Base-by-base conservation (phyloP, 2,329 filamentous ascomycete species). In the Xylaria sp. region DNA sequence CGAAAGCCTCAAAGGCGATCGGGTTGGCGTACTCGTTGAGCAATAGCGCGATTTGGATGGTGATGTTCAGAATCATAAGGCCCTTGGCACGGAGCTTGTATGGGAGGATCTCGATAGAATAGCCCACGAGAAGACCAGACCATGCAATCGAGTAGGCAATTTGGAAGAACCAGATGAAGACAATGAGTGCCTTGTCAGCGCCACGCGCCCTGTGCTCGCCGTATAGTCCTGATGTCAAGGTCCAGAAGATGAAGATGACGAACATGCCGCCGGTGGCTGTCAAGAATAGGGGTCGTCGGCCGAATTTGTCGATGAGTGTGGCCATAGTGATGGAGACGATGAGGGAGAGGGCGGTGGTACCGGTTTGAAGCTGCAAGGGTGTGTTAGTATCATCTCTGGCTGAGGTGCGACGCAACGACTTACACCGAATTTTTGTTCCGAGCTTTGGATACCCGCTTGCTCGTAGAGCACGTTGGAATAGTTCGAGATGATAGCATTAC, bases 401-500 rank as follows among this genome's bases (percentile, higher is more conserved):
- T 41, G 25, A 46, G 15, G 46, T 30, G 32, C 20, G 13, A 10
- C 13, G 30, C 20, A 39, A 45, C 9, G 18, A 72, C 77, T 68
- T 74, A 84, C 80, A 63, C 81, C 82, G 63, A 84, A 82, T 74
- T 83, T 82, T 74, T 79, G 77, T 39, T 78, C 81, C 46, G 81
- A 76, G 71, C 82, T 78, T 2, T 69, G 82, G 70, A 89, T 83
- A 63, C 86, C 86, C 68, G 86, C 86, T 41, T 81, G 82, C 46
- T 82, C 76, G 78, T 88, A 87, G 56, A 89, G 83, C 66, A 82
- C 79, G 66, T 81, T 84, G 46, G 85, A 81, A 72, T 88, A 89
- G 80, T 89, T 88, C 67, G 82, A 86, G 72, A 89, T 85, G 57
- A 89, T 83, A 67, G 83, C 86, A 75, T 89, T 89, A 62, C 87